Evolutionary conservation across 495 filamentous ascomycete species (phyloP).

Genomic region (Podospora appendiculata): DNA sequence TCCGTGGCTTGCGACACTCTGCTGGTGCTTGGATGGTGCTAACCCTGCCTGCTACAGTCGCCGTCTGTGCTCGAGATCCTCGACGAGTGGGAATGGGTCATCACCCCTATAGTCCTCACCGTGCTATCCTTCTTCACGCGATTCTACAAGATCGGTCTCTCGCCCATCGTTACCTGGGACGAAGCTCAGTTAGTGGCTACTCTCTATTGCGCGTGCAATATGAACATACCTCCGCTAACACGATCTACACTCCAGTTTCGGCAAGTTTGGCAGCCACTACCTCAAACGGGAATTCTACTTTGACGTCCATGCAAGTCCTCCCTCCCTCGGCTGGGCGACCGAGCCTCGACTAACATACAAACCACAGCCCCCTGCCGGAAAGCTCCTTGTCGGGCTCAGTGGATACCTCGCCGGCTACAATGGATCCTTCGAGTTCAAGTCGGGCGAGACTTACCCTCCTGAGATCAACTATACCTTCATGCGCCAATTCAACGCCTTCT

Average conservation of each 20-base stretch:
- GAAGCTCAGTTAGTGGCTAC: conserved; percentile 77
- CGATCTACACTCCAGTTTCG: conserved; percentile 56
- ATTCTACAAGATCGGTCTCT: conserved; percentile 90
- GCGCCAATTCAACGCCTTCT: conserved; percentile 93
- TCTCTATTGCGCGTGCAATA: not conserved
- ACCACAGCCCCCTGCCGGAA: conserved; percentile 82
- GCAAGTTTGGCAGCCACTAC: conserved; percentile 98
- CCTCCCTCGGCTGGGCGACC: conserved; percentile 1
- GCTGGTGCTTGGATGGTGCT: not conserved
- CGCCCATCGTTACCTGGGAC: conserved; percentile 96
- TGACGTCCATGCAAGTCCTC: conserved; percentile 57
- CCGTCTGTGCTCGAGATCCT: conserved; percentile 55
- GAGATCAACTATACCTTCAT: conserved; percentile 98
- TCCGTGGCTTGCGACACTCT: not conserved
- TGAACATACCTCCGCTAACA: conserved; percentile 25
- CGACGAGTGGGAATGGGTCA: conserved; percentile 75
- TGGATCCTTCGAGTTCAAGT: conserved; percentile 99
- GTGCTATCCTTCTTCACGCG: conserved; percentile 86
- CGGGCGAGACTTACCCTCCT: conserved; percentile 86
- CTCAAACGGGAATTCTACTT: conserved; percentile 99
- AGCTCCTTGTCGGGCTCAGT: conserved; percentile 95
- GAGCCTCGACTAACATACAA: conserved; percentile 9
- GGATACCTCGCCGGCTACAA: conserved; percentile 96
- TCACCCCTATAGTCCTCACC: conserved; percentile 86
- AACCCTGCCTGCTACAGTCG: conserved; percentile 20